These are phyloP conservation scores for Cercophora sp. DNA, from an alignment of 495 filamentous ascomycete genomes.

Conservation along the genomic window DNA sequence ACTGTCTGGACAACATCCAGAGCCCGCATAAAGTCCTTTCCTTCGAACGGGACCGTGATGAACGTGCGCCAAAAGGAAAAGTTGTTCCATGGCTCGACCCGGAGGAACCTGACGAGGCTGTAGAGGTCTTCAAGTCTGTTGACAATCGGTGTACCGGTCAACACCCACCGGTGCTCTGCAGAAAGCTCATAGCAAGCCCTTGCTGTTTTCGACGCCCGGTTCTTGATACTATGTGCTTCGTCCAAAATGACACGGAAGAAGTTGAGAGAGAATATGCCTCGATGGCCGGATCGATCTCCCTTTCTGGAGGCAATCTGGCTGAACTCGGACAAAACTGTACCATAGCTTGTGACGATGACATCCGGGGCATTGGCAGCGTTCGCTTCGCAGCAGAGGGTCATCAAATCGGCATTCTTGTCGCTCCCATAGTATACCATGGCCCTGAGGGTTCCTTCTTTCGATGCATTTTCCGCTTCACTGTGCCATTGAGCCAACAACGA, in stretches of 20 bases:
- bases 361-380: conserved; percentile 76
- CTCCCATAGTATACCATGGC: conserved; percentile 85
- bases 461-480: conserved; percentile 87
- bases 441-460: conserved; percentile 73
- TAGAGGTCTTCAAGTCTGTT: conserved; percentile 97
- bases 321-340: conserved; percentile 86
- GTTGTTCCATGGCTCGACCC: conserved; percentile 95
- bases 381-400: conserved; percentile 67
- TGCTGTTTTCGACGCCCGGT: conserved; percentile 81
- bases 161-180: conserved; percentile 82
- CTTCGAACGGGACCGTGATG: conserved; percentile 95
- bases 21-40: conserved; percentile 86
- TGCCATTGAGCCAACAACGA: conserved; percentile 94
- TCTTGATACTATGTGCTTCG: conserved; percentile 93
- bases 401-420: conserved; percentile 74
- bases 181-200: conserved; percentile 87
- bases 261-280: conserved; percentile 82
- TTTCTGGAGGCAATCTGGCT: conserved; percentile 57
- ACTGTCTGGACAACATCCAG: conserved; percentile 97
- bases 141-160: conserved; percentile 96
- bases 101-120: conserved; percentile 82
- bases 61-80: conserved; percentile 99
- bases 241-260: conserved; percentile 95
- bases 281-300: conserved; percentile 54
- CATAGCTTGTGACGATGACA: conserved; percentile 94